Evolutionary conservation across 495 filamentous ascomycete species (phyloP), one percentile per base, ranked within the genome.

Genomic region (Aspergillus incahuasiensis): DNA sequence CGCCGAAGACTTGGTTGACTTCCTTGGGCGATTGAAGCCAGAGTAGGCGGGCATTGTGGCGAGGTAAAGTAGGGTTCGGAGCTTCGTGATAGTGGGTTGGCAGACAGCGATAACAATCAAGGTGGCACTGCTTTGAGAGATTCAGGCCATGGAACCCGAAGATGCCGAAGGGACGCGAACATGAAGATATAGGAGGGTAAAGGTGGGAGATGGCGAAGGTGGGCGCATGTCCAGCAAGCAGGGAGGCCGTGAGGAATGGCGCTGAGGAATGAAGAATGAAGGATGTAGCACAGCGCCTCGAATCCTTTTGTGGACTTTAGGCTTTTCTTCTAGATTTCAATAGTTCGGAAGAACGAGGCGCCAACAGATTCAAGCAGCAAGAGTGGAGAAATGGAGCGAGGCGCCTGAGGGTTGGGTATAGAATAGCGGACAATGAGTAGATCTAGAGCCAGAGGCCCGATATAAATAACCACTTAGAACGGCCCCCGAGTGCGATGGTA

Each of bases 31-130:
- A 56, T 60, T 55, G 40, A 63, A 62, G 20, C 49, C 56, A 24
- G 57, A 59, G 15, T 39, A 42, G 63, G 56, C 68, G 44, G 67
- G 68, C 73, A 75, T 75, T 53, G 16, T 62, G 62, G 53, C 41
- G 2, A 55, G 42, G 46, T 9, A 35, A 35, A 35, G 32, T 35
- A 35, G 32, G 32, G 51, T 16, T 24, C 12, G 20, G 15, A 19
- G 16, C 8, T 25, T 50, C 44, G 53, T 39, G 43, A 54, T 57
- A 45, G 32, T 54, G 19, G 41, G 59, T 20, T 32, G 19, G 16
- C 30, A 54, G 40, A 34, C 21, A 18, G 22, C 24, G 19, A 16
- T 38, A 48, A 54, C 20, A 54, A 53, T 34, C 25, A 45, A 48
- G 54, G 43, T 24, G 35, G 35, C 35, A 21, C 21, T 44, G 19